Conservation (phyloP, 2,329 filamentous ascomycete genomes). For the Cladosporium oxysporum region DNA sequence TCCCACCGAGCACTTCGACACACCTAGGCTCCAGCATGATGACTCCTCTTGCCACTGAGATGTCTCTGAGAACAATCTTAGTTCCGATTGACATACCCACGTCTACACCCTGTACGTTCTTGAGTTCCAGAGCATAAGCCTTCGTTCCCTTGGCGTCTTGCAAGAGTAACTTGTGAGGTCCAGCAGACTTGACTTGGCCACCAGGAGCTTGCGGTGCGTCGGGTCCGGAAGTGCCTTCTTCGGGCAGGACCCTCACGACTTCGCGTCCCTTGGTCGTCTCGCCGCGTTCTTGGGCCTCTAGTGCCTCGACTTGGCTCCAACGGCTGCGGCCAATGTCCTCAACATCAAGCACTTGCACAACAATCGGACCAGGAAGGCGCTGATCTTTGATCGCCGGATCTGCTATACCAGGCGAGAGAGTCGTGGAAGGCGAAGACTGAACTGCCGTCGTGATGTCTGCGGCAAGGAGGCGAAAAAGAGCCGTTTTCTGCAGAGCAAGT, state of each 20-base stretch:
- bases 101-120: constrained; percentile 64
- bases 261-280: constrained; percentile 76
- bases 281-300: constrained; percentile 72
- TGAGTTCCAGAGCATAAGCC: constrained; percentile 72
- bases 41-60: constrained; percentile 71
- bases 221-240: constrained; percentile 41
- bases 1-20: constrained; percentile 79
- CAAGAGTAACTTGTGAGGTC: constrained; percentile 77
- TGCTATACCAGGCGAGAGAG: constrained; percentile 61
- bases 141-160: constrained; percentile 75
- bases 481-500: constrained; percentile 73
- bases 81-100: constrained; percentile 73
- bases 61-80: constrained; percentile 72
- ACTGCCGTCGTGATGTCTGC: constrained; percentile 71
- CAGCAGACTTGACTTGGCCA: constrained; percentile 36
- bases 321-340: constrained; percentile 78
- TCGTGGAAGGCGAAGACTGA: constrained; percentile 41
- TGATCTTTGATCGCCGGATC: constrained; percentile 57
- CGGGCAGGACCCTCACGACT: constrained; percentile 71
- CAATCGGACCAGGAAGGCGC: constrained; percentile 61
- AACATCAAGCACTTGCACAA: constrained; percentile 82
- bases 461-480: constrained; percentile 75
- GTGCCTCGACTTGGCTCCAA: constrained; percentile 84
- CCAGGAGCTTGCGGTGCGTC: constrained; percentile 39
- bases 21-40: constrained; percentile 72